phyloP scores from a whole-genome alignment of 2,329 filamentous ascomycete genomes.

The Pseudohalonectria lignicola region DNA sequence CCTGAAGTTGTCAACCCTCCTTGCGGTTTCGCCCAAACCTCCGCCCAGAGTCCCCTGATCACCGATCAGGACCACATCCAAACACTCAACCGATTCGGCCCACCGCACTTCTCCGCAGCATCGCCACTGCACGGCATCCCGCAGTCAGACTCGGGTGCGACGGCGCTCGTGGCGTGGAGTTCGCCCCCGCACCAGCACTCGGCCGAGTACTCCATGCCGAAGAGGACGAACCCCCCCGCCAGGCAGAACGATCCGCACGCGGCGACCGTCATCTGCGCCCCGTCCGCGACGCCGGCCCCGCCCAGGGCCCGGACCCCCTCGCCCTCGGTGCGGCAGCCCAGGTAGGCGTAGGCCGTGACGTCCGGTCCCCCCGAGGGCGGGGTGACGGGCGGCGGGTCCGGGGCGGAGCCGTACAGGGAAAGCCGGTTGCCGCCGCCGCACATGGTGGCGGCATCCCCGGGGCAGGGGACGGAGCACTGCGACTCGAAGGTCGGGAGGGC shows the following conservation, averaged over 20 bases:
- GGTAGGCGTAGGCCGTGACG: background rate
- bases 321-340: conserved; percentile 2
- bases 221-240: background rate
- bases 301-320: background rate
- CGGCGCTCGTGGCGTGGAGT: background rate
- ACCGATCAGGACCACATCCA: background rate
- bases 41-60: background rate
- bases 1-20: no score
- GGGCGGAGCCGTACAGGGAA: background rate
- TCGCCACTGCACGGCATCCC: conserved; percentile 1
- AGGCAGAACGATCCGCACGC: conserved; percentile 1
- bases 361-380: no score
- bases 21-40: no score
- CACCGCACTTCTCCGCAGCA: background rate
- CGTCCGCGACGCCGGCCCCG: background rate
- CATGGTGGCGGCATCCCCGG: conserved; percentile 5
- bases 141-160: background rate
- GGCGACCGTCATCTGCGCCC: background rate
- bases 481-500: background rate
- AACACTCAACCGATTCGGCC: conserved; percentile 2
- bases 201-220: conserved; percentile 1
- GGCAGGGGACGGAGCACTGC: conserved; percentile 8
- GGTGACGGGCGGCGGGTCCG: no score
- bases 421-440: conserved; percentile 9
- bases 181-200: conserved; percentile 4